Base-by-base conservation (phyloP, 2,329 filamentous ascomycete genomes). In the Fusarium sterilihyphosum region DNA sequence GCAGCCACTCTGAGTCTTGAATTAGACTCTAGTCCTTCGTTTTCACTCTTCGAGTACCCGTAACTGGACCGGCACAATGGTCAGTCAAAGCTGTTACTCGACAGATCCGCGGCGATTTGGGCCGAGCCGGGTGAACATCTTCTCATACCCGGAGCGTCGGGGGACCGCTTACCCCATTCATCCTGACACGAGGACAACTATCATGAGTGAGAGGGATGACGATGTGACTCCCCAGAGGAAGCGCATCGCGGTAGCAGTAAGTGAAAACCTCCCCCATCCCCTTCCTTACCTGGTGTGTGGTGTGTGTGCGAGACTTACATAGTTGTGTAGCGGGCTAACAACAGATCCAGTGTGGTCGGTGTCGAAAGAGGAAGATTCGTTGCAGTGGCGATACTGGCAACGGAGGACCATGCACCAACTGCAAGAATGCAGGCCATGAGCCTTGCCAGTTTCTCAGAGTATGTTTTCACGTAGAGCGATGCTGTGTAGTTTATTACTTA, bases 311-410 rank as follows among this genome's bases (percentile, higher is more conserved):
- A 72, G 74, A 76, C 74, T 76, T 77, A 77, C 72, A 73, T 73
- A 61, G 64, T 60, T 71, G 43, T 62, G 65, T 65, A 61, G 50
- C 67, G 41, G 38, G 73, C 75, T 78, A 75, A 79, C 76, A 67
- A 43, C 58, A 70, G 40, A 57, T 73, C 65, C 74, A 98, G 96
- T 98, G 96, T 82, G 90, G 91, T 41, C 91, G 96, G 75, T 98
- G 96, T 83, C 91, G 96, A 70, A 95, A 96, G 84, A 90, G 96
- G 67, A 98, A 98, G 86, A 98, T 98, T 78, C 92, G 94, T 77
- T 98, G 96, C 85, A 97, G 93, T 79, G 96, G 96, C 49, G 94
- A 98, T 80, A 87, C 88, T 40, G 93, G 93, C 38, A 90, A 92
- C 78, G 93, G 92, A n/a, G 84, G 86, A 44, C 91, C 92, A n/a